A percentile compares a stretch with the other conserved stretches of the same genome.
phyloP scores from a whole-genome alignment of 176 grass and related monocot genomes.

The Juncus inflexus region DNA sequence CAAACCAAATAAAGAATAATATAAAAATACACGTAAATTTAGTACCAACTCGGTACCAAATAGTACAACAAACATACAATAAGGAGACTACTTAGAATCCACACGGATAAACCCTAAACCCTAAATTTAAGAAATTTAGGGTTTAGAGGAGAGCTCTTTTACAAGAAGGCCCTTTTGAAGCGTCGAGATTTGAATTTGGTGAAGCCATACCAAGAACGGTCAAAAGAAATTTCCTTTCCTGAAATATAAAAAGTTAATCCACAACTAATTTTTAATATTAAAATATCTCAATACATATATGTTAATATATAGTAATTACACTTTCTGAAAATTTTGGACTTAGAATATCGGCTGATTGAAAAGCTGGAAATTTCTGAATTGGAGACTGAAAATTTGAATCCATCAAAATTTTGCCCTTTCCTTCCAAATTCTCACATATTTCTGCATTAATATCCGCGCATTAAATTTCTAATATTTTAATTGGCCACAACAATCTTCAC shows the following conservation, averaged over 20 bases:
- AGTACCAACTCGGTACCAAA: slow-evolving; percentile 16
- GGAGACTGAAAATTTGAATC: slow-evolving; percentile 59
- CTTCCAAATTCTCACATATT: slow-evolving; percentile 28
- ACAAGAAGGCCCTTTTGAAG: slow-evolving; percentile 76
- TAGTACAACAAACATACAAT: slow-evolving; percentile 8
- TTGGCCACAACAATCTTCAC: no score
- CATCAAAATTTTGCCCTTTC: slow-evolving; percentile 15
- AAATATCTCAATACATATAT: no score
- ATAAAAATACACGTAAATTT: slow-evolving; percentile 15
- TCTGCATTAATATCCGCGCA: slow-evolving; percentile 30
- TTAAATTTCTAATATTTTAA: no score
- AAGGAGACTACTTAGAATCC: not conserved
- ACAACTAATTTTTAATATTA: slow-evolving; percentile 14
- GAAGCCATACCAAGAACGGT: slow-evolving; percentile 66
- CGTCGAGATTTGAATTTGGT: slow-evolving; percentile 39
- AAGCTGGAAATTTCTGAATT: slow-evolving; percentile 55
- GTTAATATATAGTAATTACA: slow-evolving; percentile 44
- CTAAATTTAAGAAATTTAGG: not conserved
- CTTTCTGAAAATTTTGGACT: slow-evolving; percentile 92
- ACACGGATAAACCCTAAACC: slow-evolving; percentile 7
- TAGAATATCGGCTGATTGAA: slow-evolving; percentile 54
- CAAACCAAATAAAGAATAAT: slow-evolving; percentile 25
- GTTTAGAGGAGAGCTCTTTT: slow-evolving; percentile 86
- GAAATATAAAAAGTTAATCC: slow-evolving; percentile 29
- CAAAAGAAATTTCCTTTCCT: slow-evolving; percentile 89